These are phyloP conservation scores for Sistotremastrum niveocremeum DNA, from an alignment of 768 basidiomycete genomes.

Conservation along the genomic window DNA sequence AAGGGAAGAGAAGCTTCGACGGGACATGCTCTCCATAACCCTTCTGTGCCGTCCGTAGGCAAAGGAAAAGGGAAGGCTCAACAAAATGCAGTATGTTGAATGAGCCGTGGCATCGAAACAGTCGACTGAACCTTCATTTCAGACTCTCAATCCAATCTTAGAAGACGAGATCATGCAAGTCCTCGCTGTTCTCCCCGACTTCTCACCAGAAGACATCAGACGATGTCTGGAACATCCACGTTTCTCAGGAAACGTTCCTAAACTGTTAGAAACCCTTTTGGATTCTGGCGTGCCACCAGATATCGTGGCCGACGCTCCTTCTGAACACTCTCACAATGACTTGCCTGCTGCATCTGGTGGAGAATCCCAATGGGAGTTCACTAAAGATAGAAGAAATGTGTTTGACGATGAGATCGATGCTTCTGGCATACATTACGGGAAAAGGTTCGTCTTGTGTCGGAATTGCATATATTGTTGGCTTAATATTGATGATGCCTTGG, in stretches of 20 bases:
- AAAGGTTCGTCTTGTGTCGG: slow-evolving; percentile 28
- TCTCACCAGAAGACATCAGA: slow-evolving; percentile 41
- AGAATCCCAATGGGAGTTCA: slow-evolving; percentile 5
- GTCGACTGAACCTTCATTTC: neutral
- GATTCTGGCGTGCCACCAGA: slow-evolving; percentile 50
- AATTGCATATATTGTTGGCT: neutral
- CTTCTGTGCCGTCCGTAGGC: slow-evolving; percentile 8
- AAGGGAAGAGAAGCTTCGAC: no score
- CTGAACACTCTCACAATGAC: neutral
- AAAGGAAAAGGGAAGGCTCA: slow-evolving; percentile 25
- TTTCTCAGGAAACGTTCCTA: slow-evolving; percentile 44
- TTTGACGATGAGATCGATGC: slow-evolving; percentile 72
- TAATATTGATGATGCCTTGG: slow-evolving; percentile 2
- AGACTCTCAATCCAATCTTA: slow-evolving; percentile 27
- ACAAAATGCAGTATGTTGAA: slow-evolving; percentile 4
- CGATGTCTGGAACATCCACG: slow-evolving; percentile 37
- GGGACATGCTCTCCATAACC: no score
- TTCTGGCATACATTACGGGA: slow-evolving; percentile 44
- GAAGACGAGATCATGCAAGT: slow-evolving; percentile 55
- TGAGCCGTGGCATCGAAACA: slow-evolving; percentile 1
- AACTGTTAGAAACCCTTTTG: slow-evolving; percentile 56
- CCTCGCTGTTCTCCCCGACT: slow-evolving; percentile 62
- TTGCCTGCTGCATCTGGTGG: neutral
- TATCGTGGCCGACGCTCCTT: slow-evolving; percentile 1
- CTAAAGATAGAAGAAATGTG: slow-evolving; percentile 48